phyloP scores from a whole-genome alignment of 345 rosid genomes.

The Melaleuca quinquenervia region DNA sequence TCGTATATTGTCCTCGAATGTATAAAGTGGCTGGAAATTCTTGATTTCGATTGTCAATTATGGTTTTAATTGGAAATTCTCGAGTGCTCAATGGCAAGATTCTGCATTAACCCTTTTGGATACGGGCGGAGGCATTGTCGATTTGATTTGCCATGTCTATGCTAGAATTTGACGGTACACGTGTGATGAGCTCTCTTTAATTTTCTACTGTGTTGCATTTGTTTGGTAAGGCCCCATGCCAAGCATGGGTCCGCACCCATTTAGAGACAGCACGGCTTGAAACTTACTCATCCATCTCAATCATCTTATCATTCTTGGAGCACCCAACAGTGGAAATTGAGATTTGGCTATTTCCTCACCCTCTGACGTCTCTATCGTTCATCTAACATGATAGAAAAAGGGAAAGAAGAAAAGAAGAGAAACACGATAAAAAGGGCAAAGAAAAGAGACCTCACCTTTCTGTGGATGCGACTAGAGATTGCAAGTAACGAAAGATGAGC shows the following conservation, averaged over 20 bases:
- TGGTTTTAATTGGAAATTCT: too few relatives aligned
- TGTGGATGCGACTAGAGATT: not conserved
- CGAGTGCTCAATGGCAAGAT: not conserved
- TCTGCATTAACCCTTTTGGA: not conserved
- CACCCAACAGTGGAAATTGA: not conserved
- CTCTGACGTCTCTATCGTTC: not conserved
- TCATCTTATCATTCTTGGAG: not conserved
- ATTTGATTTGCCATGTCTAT: not conserved
- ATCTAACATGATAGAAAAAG: not conserved
- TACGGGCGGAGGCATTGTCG: not conserved
- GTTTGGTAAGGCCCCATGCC: not conserved
- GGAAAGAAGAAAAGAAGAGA: not conserved
- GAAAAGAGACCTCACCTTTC: not conserved
- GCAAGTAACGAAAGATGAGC: not conserved
- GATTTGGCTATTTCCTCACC: not conserved
- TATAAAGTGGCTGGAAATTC: too few relatives aligned
- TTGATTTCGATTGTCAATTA: too few relatives aligned
- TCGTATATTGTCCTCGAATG: too few relatives aligned
- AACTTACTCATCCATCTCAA: not conserved
- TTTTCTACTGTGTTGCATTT: not conserved
- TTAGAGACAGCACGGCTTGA: not conserved
- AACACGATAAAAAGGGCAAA: not conserved
- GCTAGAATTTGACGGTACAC: not conserved
- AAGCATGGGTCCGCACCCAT: not conserved
- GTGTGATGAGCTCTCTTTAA: not conserved